Evolutionary conservation across 108 stramenopile genomes (phyloP).

Genomic region (Discostella stelligeroides): DNA sequence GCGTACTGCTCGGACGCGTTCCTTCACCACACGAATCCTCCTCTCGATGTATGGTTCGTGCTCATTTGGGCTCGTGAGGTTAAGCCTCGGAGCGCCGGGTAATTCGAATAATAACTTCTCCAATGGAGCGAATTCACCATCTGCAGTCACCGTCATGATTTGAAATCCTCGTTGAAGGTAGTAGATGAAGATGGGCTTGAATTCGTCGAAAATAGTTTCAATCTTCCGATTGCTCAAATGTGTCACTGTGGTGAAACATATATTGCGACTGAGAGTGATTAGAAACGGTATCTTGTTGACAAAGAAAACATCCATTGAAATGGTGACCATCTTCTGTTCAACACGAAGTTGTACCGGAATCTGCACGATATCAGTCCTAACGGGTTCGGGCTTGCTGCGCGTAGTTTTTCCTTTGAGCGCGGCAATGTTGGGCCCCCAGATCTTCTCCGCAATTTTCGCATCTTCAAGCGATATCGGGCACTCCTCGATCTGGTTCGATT

Average conservation of each 20-base stretch:
- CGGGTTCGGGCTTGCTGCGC: too few species aligned
- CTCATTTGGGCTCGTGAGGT: background rate
- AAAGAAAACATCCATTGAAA: too few species aligned
- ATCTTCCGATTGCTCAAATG: background rate
- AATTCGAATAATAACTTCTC: too few species aligned
- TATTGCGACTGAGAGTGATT: too few species aligned
- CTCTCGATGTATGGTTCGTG: slow-evolving; percentile 2
- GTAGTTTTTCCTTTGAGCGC: slow-evolving; percentile 37
- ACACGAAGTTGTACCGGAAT: too few species aligned
- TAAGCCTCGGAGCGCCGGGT: background rate
- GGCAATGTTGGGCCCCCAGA: slow-evolving; percentile 41
- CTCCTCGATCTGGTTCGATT: slow-evolving; percentile 36
- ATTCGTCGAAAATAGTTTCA: background rate
- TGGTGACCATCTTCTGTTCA: too few species aligned
- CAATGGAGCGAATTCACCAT: too few species aligned
- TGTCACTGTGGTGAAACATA: too few species aligned
- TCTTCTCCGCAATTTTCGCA: slow-evolving; percentile 27
- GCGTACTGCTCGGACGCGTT: too few species aligned
- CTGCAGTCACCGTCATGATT: background rate
- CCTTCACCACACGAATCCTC: too few species aligned
- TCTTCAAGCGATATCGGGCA: slow-evolving; percentile 45
- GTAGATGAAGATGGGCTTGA: background rate
- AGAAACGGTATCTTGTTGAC: too few species aligned
- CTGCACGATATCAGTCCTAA: too few species aligned
- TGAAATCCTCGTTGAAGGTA: background rate